Conservation (phyloP, 768 basidiomycete genomes). For the Brasilioporus rufonigricans region DNA sequence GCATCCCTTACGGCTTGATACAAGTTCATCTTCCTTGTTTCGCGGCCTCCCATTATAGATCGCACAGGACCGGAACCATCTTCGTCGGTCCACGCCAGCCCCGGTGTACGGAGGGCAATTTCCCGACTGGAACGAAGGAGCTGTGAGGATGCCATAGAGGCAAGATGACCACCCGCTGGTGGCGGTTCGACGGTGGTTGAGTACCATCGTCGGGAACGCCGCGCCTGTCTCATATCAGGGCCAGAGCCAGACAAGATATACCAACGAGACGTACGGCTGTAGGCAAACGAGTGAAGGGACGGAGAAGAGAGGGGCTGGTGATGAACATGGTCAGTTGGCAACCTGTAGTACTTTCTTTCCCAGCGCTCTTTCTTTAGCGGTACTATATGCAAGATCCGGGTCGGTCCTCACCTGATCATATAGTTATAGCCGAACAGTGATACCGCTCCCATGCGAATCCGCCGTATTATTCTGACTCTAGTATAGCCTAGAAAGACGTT, state of each 20-base stretch:
- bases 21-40: slow-evolving; percentile 93
- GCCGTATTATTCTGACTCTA: neutral
- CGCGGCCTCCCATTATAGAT: slow-evolving; percentile 65
- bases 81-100: slow-evolving; percentile 68
- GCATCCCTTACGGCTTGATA: slow-evolving; percentile 93
- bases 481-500: neutral
- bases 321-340: slow-evolving; percentile 23
- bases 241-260: neutral
- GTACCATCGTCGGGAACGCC: slow-evolving; percentile 40
- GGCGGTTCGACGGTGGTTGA: slow-evolving; percentile 60
- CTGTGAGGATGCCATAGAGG: slow-evolving; percentile 67
- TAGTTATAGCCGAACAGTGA: slow-evolving; percentile 12
- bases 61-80: slow-evolving; percentile 40
- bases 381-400: slow-evolving; percentile 28
- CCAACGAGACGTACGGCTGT: slow-evolving; percentile 14
- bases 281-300: slow-evolving; percentile 17
- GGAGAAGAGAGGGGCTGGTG: slow-evolving; percentile 11
- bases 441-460: neutral
- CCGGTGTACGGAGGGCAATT: slow-evolving; percentile 67
- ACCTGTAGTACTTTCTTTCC: neutral
- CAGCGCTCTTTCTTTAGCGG: neutral
- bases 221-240: slow-evolving; percentile 2
- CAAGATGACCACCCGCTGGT: slow-evolving; percentile 76
- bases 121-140: slow-evolving; percentile 67
- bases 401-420: neutral